Evolutionary conservation across 1,139 yeast genomes (phyloP).

Genomic region (Cylindricascospora bacillispora): DNA sequence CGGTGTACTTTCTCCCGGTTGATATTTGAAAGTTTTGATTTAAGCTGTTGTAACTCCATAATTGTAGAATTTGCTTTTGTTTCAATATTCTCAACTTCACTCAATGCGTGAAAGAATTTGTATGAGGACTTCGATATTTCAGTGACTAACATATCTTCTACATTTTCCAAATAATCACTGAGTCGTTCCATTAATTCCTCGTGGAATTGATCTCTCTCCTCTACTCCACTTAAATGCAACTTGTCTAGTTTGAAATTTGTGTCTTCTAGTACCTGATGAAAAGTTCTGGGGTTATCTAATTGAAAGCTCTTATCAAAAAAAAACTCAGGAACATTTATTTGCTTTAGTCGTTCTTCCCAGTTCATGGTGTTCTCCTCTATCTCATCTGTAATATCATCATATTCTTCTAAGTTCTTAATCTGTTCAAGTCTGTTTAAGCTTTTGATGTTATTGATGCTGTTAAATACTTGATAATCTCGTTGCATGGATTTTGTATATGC

Average conservation of each 20-base stretch:
- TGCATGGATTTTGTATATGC: slow-evolving; percentile 36
- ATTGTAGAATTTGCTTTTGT: slow-evolving; percentile 43
- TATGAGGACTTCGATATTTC: slow-evolving; percentile 80
- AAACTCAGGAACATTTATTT: slow-evolving; percentile 42
- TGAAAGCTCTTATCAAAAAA: slow-evolving; percentile 60
- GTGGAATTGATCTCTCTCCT: slow-evolving; percentile 21
- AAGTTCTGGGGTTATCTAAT: slow-evolving; percentile 78
- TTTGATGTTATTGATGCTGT: slow-evolving; percentile 23
- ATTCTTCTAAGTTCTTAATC: slow-evolving; percentile 12
- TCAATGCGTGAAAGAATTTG: slow-evolving; percentile 74
- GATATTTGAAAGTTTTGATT: slow-evolving; percentile 30
- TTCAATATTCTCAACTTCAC: slow-evolving; percentile 53
- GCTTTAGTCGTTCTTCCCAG: slow-evolving; percentile 4
- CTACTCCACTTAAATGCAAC: slow-evolving; percentile 16
- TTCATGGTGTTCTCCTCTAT: slow-evolving; percentile 10
- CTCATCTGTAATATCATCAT: slow-evolving; percentile 23
- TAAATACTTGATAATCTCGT: slow-evolving; percentile 44
- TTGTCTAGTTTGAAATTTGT: slow-evolving; percentile 19
- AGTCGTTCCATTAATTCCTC: slow-evolving; percentile 64
- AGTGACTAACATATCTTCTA: slow-evolving; percentile 65
- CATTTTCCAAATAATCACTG: slow-evolving; percentile 71
- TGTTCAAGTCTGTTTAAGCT: slow-evolving; percentile 32
- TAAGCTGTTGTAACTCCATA: slow-evolving; percentile 35
- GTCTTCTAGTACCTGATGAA: slow-evolving; percentile 51
- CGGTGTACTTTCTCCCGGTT: slow-evolving; percentile 39